Base-by-base conservation (phyloP, 2,329 filamentous ascomycete genomes). In the Pleurostoma richardsiae region DNA sequence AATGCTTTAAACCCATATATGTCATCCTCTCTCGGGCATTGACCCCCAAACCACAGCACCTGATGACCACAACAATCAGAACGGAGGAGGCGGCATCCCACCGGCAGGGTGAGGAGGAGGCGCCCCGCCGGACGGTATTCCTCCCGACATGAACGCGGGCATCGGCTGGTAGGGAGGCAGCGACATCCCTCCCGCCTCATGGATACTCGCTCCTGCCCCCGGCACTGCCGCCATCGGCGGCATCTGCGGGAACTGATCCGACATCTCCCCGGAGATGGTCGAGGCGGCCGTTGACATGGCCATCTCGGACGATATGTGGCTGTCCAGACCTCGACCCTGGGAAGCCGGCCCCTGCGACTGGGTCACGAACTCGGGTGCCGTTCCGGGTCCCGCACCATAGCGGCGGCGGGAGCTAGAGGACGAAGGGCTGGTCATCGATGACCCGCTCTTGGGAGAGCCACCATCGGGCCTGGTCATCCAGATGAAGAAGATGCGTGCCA, bases 391-490 rank as follows among this genome's bases (percentile, higher is more conserved):
- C 33, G 33, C 19, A 2, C 19, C 19, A 36, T 8, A n/a, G n/a
- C n/a, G n/a, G 33, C n/a, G 33, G n/a, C 8, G n/a, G 8, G 33
- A n/a, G 33, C 8, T 36, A 36, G 33, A n/a, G n/a, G 33, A n/a
- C 33, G 33, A n/a, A 8, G 33, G n/a, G 33, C 33, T 8, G 8
- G 33, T 8, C 33, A 8, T 36, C n/a, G 33, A 36, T 8, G 33
- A 36, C 33, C 8, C 8, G 8, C 33, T 36, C 8, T 8, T 8
- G n/a, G 33, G n/a, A 8, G 8, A 8, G 33, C 33, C n/a, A 36
- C 33, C 29, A 10, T 49, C 40, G 39, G 49, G 40, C 3, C 28
- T 38, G n/a, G 29, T 10, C n/a, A 43, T 39, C 47, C 49, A 50
- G 4, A 46, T 29, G 39, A 38, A 43, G 10, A 50, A 27, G 33